Percentiles rank a stretch among this genome's conserved stretches.
phyloP scores from a whole-genome alignment of 495 filamentous ascomycete genomes.

The Trichoderma orchidacearum region DNA sequence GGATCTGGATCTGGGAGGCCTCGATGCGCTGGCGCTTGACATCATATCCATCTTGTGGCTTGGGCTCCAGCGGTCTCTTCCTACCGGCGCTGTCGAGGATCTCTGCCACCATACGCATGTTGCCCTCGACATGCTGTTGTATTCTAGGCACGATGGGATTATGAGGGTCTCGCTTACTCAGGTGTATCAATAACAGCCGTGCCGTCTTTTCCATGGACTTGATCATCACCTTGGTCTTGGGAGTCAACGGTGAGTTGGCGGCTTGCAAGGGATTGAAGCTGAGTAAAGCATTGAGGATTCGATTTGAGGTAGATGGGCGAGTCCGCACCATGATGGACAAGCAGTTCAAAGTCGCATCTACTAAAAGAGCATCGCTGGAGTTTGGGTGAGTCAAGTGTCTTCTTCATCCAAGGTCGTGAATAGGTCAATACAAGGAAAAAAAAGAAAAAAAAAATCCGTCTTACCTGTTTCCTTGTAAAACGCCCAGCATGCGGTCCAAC shows the following conservation, averaged over 20 bases:
- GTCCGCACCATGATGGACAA: conserved; percentile 67
- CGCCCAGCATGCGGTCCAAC: conserved; percentile 74
- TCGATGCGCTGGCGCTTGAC: conserved; percentile 24
- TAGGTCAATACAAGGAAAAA: background rate
- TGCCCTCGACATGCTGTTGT: conserved; percentile 65
- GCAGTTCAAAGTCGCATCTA: conserved; percentile 85
- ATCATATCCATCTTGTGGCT: conserved; percentile 44
- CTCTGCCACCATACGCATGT: conserved; percentile 60
- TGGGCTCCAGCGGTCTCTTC: conserved; percentile 61
- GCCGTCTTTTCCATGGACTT: conserved; percentile 92
- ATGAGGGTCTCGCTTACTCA: conserved; percentile 60
- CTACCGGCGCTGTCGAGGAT: conserved; percentile 61
- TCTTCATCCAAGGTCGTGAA: conserved; percentile 3
- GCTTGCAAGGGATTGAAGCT: conserved; percentile 82
- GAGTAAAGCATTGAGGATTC: conserved; percentile 72
- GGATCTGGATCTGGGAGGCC: conserved; percentile 34
- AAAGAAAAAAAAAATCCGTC: background rate
- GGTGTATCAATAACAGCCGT: conserved; percentile 63
- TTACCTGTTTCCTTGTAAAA: conserved; percentile 65
- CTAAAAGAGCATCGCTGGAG: conserved; percentile 71
- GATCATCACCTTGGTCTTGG: conserved; percentile 64
- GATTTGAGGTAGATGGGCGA: conserved; percentile 65
- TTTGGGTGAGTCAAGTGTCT: background rate
- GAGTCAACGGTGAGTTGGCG: conserved; percentile 61
- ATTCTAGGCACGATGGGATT: conserved; percentile 57